Conservation (phyloP, 176 grass and related monocot species). For the Cymbopogon citratus region DNA sequence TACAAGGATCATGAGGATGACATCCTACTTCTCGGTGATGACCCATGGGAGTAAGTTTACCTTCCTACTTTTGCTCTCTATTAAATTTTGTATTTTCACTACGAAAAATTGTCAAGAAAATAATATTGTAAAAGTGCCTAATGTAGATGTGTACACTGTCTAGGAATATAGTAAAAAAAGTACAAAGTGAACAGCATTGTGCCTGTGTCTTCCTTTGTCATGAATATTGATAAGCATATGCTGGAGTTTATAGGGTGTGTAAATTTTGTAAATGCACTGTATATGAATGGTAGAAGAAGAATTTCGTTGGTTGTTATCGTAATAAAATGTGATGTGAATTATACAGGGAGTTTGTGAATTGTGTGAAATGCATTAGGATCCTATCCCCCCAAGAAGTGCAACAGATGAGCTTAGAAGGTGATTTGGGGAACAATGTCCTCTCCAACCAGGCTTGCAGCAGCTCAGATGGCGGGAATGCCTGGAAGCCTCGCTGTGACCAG, state of each 20-base stretch:
- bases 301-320: constrained; percentile 11
- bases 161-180: constrained; percentile 16
- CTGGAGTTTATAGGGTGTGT: neutral
- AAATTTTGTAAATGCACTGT: neutral
- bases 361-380: constrained; percentile 87
- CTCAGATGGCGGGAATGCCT: constrained; percentile 76
- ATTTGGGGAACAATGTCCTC: constrained; percentile 68
- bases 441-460: constrained; percentile 85
- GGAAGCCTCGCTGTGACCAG: constrained; percentile 65
- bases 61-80: neutral
- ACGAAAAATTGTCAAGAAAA: neutral
- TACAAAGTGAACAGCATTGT: neutral
- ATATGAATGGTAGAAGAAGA: neutral
- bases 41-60: constrained; percentile 96
- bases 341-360: constrained; percentile 95
- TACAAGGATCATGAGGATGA: constrained; percentile 95
- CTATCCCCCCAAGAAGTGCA: constrained; percentile 95
- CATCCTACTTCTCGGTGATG: constrained; percentile 87
- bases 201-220: neutral
- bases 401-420: constrained; percentile 92
- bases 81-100: neutral
- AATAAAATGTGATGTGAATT: constrained; percentile 8
- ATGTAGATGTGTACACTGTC: neutral
- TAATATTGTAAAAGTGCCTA: neutral
- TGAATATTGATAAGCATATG: neutral